Percentiles rank a stretch among this genome's conserved stretches.
phyloP scores from a whole-genome alignment of 164 flowering plant genomes.

The Cinnamomum micranthum region DNA sequence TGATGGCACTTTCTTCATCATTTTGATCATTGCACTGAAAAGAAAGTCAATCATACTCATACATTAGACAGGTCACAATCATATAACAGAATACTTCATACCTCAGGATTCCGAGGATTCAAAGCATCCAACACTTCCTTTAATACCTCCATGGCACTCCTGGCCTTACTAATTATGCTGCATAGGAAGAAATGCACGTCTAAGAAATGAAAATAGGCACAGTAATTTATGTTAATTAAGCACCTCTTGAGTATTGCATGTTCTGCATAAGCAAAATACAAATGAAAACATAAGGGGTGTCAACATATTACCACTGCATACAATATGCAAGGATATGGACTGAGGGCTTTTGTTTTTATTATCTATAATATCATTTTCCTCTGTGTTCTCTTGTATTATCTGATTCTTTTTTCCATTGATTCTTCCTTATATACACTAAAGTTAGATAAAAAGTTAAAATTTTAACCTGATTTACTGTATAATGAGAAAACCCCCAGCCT shows the following conservation, averaged over 20 bases:
- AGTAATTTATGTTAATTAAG: not conserved
- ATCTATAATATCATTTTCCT: no score
- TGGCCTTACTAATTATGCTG: slow-evolving; percentile 89
- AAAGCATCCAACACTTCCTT: slow-evolving; percentile 83
- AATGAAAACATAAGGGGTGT: not conserved
- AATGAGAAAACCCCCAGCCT: no score
- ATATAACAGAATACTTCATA: slow-evolving; percentile 18
- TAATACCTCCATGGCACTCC: slow-evolving; percentile 70
- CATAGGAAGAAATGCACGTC: slow-evolving; percentile 5
- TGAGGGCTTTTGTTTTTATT: no score
- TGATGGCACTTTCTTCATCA: not conserved
- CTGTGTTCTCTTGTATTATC: no score
- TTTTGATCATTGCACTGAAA: not conserved
- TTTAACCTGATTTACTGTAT: no score
- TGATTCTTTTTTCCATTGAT: no score
- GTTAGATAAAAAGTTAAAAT: no score
- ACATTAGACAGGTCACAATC: no score
- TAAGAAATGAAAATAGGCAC: not conserved
- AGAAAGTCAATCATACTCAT: not conserved
- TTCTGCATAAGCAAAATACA: not conserved
- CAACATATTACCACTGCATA: no score
- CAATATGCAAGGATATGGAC: no score
- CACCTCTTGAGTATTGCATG: not conserved
- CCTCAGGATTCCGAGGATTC: slow-evolving; percentile 73
- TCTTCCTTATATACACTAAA: no score